Percentiles rank a stretch among this genome's conserved stretches.
Evolutionary conservation across 202 grass and related monocot genomes (phyloP).

Genomic region (Tripidium arundinaceum): DNA sequence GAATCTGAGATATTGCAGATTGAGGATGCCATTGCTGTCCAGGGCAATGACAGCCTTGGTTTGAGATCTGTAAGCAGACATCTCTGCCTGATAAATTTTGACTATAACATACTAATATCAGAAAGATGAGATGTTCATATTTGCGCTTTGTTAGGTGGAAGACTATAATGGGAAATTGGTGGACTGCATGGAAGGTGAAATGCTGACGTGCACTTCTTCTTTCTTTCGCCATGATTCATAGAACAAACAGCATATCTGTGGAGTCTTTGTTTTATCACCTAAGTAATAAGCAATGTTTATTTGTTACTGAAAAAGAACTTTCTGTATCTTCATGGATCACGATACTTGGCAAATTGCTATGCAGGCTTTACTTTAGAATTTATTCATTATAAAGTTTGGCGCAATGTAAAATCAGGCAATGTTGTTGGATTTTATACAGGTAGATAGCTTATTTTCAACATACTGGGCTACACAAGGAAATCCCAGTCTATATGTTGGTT

Average conservation of each 20-base stretch:
- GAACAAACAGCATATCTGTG: not conserved
- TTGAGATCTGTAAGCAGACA: slow-evolving; percentile 55
- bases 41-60: slow-evolving; percentile 68
- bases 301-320: not conserved
- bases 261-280: not conserved
- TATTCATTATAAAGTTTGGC: slow-evolving; percentile 17
- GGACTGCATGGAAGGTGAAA: slow-evolving; percentile 55
- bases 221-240: slow-evolving; percentile 16
- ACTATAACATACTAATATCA: not conserved
- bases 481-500: too few relatives aligned
- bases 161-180: slow-evolving; percentile 44
- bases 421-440: slow-evolving; percentile 28
- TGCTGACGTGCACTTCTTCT: not conserved
- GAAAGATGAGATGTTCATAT: slow-evolving; percentile 22
- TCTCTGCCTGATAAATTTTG: not conserved
- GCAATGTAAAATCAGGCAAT: slow-evolving; percentile 18
- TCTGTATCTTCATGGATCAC: slow-evolving; percentile 1
- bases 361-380: slow-evolving; percentile 5
- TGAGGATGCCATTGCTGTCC: slow-evolving; percentile 78
- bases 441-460: not conserved
- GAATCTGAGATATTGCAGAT: slow-evolving; percentile 96
- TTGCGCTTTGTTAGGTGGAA: slow-evolving; percentile 54
- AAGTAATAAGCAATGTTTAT: not conserved
- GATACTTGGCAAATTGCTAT: not conserved
- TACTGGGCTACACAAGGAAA: too few relatives aligned